Base-by-base conservation (phyloP, 31 red algal genomes). In the Asparagopsis taxiformis region DNA sequence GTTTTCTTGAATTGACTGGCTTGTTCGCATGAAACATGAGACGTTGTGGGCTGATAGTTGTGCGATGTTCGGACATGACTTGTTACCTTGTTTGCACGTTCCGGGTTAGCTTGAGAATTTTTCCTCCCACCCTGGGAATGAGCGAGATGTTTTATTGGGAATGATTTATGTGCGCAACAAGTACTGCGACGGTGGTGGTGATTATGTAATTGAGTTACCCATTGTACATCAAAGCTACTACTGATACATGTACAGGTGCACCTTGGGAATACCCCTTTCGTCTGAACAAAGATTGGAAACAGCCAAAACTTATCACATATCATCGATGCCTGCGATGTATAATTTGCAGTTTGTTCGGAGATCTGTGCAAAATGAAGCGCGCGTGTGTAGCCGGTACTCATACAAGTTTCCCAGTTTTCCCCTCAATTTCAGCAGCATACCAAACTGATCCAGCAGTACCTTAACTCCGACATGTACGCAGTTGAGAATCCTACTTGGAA, bases 391-490 rank as follows among this genome's bases (percentile, higher is more conserved):
- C 32, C 80, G 80, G 44, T 84, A 84, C 31, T 68, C 80, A 35
- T 71, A 58, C 43, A 57, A 76, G 70, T 68, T 69, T 8, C 57
- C 48, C 32, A 82, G 34, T 26, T 63, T 53, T 11, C 64, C 74
- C 89, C 80, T 72, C 80, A 72, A 93, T 44, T 65, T 75, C 29
- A 85, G 29, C 9, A 94, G 75, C 44, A 67, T 55, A 5, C 84
- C 84, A 22, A 66, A 62, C 23, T 72, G 63, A 64, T 87, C 77
- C 30, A 94, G 61, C 46, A 94, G 59, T 26, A 88, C 90, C 36
- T 87, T 64, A 1, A 83, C 71, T 1, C 90, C 90, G 21, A 86
- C 81, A 55, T 79, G 90, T 10, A 74, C 75, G 55, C 82, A 94
- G 44, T 69, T 69, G 29, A 74, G 33, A 6, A 75, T 38, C 21